Percentiles rank a stretch among this genome's conserved stretches.
phyloP scores from a whole-genome alignment of 257 asterid genomes.

The Solanum ossicruentum region DNA sequence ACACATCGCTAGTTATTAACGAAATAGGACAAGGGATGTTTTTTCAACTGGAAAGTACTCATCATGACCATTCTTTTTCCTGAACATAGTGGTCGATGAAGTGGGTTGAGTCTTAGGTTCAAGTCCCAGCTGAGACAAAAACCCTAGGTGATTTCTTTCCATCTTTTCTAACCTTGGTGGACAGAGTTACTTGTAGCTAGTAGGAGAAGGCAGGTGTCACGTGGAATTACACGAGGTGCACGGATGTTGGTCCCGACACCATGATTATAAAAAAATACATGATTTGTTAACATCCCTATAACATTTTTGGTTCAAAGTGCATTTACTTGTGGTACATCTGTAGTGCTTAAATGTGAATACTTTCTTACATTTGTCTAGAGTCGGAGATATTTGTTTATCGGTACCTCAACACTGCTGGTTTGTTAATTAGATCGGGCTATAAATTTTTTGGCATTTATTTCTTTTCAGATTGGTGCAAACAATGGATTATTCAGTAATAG shows the following conservation, averaged over 20 bases:
- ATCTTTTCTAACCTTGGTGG: background rate
- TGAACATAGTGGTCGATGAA: background rate
- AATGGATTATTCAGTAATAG: constrained; percentile 90
- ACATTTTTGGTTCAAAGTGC: background rate
- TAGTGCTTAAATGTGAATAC: background rate
- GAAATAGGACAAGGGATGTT: background rate
- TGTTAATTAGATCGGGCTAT: background rate
- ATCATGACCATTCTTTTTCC: background rate
- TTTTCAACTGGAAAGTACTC: background rate
- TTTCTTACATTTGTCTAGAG: background rate
- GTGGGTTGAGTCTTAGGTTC: background rate
- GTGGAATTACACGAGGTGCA: background rate
- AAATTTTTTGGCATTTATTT: background rate
- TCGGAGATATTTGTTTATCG: background rate
- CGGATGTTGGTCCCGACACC: background rate
- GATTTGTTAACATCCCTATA: background rate
- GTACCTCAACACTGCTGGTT: background rate
- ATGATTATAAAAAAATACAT: background rate
- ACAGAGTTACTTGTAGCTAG: background rate
- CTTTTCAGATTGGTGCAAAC: constrained; percentile 82
- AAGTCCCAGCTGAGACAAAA: background rate
- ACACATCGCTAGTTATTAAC: background rate
- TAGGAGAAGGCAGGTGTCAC: background rate
- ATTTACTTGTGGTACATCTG: background rate
- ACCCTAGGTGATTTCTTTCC: background rate